phyloP scores from a whole-genome alignment of 495 filamentous ascomycete genomes.

The Hypoxylon fuscum region DNA sequence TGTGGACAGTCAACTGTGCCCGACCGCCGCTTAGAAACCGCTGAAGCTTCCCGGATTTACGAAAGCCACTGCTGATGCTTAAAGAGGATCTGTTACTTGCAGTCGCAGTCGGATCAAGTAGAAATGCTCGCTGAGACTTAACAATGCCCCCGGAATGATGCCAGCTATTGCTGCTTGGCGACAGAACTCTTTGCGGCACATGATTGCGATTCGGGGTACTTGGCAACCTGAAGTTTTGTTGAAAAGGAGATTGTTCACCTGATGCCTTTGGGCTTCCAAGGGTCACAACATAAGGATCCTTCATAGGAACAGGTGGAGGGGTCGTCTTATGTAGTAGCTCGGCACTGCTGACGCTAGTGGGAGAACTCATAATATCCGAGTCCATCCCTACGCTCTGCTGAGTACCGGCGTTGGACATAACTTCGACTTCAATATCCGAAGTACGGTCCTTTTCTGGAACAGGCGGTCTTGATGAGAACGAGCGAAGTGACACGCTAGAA shows the following conservation, averaged over 20 bases:
- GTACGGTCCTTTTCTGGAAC: constrained; percentile 28
- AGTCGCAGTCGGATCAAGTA: constrained; percentile 20
- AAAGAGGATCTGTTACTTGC: constrained; percentile 24
- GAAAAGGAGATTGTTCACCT: constrained; percentile 9
- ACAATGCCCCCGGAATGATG: neutral
- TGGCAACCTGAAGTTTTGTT: constrained; percentile 3
- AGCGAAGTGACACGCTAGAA: constrained; percentile 60
- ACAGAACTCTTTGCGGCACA: constrained; percentile 2
- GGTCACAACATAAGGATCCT: constrained; percentile 22
- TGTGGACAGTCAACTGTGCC: constrained; percentile 40
- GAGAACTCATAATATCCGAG: neutral
- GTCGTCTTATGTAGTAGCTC: constrained; percentile 2
- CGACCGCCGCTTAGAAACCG: constrained; percentile 51
- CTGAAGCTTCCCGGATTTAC: constrained; percentile 50
- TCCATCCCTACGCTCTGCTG: constrained; percentile 2
- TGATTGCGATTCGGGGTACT: neutral
- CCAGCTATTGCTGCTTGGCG: constrained; percentile 6
- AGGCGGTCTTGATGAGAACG: constrained; percentile 44
- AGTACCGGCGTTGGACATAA: neutral
- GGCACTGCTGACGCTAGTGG: neutral
- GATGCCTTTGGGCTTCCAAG: constrained; percentile 8
- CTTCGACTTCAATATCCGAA: constrained; percentile 20
- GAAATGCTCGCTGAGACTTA: neutral
- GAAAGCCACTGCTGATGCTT: constrained; percentile 48
- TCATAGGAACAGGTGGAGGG: constrained; percentile 36